A percentile compares a stretch with the other conserved stretches of the same genome.
These are phyloP conservation scores for Manihot esculenta DNA, from an alignment of 441 rosid genomes.

Conservation along the genomic window DNA sequence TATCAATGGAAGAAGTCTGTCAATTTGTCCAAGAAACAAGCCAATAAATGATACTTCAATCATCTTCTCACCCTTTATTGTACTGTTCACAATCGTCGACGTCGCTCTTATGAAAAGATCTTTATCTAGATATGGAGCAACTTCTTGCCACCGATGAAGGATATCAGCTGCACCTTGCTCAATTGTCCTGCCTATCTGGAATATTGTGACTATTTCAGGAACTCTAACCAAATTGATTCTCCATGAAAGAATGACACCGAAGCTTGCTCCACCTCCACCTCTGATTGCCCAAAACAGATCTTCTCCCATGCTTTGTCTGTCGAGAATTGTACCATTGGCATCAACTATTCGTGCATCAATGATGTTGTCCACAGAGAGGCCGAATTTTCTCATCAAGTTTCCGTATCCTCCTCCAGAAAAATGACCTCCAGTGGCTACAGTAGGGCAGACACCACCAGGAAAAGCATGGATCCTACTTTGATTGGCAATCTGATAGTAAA, in stretches of 20 bases:
- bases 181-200: background rate
- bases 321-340: slow-evolving; percentile 7
- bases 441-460: slow-evolving; percentile 62
- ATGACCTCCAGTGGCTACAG: slow-evolving; percentile 67
- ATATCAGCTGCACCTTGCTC: background rate
- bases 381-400: slow-evolving; percentile 47
- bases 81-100: slow-evolving; percentile 25
- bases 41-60: slow-evolving; percentile 40
- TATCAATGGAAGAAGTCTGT: slow-evolving; percentile 33
- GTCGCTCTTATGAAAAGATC: slow-evolving; percentile 53
- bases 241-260: slow-evolving; percentile 9
- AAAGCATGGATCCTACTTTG: slow-evolving; percentile 45
- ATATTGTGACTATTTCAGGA: slow-evolving; percentile 2
- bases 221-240: slow-evolving; percentile 12
- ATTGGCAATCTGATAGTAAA: slow-evolving; percentile 46
- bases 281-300: slow-evolving; percentile 16
- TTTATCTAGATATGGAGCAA: slow-evolving; percentile 40
- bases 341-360: slow-evolving; percentile 40
- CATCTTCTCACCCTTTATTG: slow-evolving; percentile 23
- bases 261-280: slow-evolving; percentile 11
- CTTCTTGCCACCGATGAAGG: slow-evolving; percentile 51
- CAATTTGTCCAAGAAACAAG: slow-evolving; percentile 40
- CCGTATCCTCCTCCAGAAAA: slow-evolving; percentile 66
- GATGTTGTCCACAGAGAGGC: slow-evolving; percentile 45
- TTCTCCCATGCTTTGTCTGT: slow-evolving; percentile 13